A percentile compares a stretch with the other conserved stretches of the same genome.
phyloP scores from a whole-genome alignment of 2,329 filamentous ascomycete species.

The Colletotrichum costaricense region DNA sequence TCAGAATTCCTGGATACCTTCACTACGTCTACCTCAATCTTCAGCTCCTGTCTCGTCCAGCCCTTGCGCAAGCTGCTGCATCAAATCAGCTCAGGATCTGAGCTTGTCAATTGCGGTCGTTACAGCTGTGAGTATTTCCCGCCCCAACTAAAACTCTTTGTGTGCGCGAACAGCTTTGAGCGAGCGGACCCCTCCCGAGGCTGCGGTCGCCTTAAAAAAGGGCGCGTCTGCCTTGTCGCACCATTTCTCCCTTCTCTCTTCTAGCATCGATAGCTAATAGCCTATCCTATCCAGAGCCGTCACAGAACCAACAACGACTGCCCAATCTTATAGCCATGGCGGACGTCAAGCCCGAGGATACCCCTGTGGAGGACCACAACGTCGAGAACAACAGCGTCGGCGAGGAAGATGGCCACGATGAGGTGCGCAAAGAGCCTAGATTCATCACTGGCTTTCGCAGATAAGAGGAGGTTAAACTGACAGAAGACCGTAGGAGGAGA shows the following conservation, averaged over 20 bases:
- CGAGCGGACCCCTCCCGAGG: constrained; percentile 18
- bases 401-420: constrained; percentile 58
- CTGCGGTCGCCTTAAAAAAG: constrained; percentile 18
- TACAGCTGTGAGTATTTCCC: not conserved
- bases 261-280: not conserved
- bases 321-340: constrained; percentile 38
- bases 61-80: constrained; percentile 16
- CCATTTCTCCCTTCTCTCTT: not conserved
- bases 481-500: constrained; percentile 71
- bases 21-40: constrained; percentile 5
- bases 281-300: not conserved
- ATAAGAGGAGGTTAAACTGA: constrained; percentile 37
- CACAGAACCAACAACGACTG: not conserved
- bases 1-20: constrained; percentile 8
- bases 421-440: constrained; percentile 50
- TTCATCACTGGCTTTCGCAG: constrained; percentile 30
- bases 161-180: not conserved
- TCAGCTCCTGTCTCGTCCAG: constrained; percentile 4
- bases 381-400: constrained; percentile 41
- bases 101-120: not conserved
- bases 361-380: constrained; percentile 43
- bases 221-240: constrained; percentile 18
- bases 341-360: constrained; percentile 44
- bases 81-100: constrained; percentile 15
- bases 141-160: not conserved